Evolutionary conservation across 75 land plant genomes (phyloP), one percentile per base, ranked within the genome.

Genomic region (Pinus albicaulis): DNA sequence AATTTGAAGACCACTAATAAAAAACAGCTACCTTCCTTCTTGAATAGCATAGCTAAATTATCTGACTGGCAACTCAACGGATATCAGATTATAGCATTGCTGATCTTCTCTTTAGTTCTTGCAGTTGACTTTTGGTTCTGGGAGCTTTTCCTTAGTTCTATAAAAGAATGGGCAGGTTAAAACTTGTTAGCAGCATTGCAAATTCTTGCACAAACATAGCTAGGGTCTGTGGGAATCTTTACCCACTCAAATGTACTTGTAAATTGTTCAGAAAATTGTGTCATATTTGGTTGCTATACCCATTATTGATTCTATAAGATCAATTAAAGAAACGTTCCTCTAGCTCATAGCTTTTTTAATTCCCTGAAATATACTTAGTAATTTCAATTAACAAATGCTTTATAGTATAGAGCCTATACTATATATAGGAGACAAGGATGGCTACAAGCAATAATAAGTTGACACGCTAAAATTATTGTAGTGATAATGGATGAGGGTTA

Each of bases 121-220:
- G 97, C 99, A 0, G 55, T 96, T 38, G 99, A 96, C 82, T 85
- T 96, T 44, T 93, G 91, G 92, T 90, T 94, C 73, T 96, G 99
- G 99, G 99, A 96, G 84, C 84, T 92, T 48, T 87, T 90, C 80
- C 83, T 87, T 63, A 88, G 84, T 34, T 82, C 86, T 12, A 72
- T 84, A 22, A 83, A 82, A 1, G 84, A 84, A 55, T 89, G 87
- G 86, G 72, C 82, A 28, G 81, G 86, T n/a, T 59, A 81, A 59
- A 44, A n/a, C 41, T 68, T 68, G 7, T 7, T 34, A 68, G 34
- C 44, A 41, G 23, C 34, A 41, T 13, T 68, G 48, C 71, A n/a
- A 38, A 41, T 68, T 34, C 11, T 38, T 19, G 71, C 1, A 10
- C 53, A 48, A 48, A 48, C 53, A 48, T 48, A 48, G 53, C 11